Base-by-base conservation (phyloP, 306 rosid genomes). In the Vicia faba region DNA sequence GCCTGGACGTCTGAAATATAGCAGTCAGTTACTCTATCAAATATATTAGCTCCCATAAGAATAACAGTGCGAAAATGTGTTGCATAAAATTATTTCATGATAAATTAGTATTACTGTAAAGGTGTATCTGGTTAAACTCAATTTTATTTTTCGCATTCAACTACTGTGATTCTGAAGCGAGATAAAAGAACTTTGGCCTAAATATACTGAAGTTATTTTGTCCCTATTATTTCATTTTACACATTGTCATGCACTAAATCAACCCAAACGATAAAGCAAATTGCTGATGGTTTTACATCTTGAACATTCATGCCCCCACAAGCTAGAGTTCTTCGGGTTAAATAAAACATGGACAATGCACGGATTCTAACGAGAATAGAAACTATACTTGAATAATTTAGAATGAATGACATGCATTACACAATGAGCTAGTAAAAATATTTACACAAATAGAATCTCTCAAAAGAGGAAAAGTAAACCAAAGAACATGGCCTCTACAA, bases 1-100 rank as follows among this genome's bases (percentile, higher is more conserved):
- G 2, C 77, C 77, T 8, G 77, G 77, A 28, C 77, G 77, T 13
- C 77, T 72, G 49, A 28, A 63, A 72, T 39, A 39, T 39, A 62
- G 25, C 2, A 62, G 13, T 72, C 12, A 13, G 62, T 61, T 23
- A 71, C 61, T 49, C 62, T 26, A 31, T 45, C 67, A 71, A 48
- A 71, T 36, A 23, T 49, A n/a, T 7, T 14, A 19, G 28, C 9
- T 18, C 16, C 18, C 12, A 19, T 26, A 43, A 16, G 23, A 43
- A 16, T 58, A 58, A 19, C 25, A 59, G 49, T 28, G 36, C 59
- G 25, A 59, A 19, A 69, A 35, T 13, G 33, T 13, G 40, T 33
- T n/a, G 51, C 51, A 71, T 9, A 44, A 45, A 29, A 8, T 29
- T 58, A 12, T 56, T 58, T 18, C 25, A 31, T 4, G 1, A 44